A percentile compares a stretch with the other conserved stretches of the same genome.
Evolutionary conservation across 2,329 filamentous ascomycete species (phyloP).

Genomic region (Apiospora malaysiana): DNA sequence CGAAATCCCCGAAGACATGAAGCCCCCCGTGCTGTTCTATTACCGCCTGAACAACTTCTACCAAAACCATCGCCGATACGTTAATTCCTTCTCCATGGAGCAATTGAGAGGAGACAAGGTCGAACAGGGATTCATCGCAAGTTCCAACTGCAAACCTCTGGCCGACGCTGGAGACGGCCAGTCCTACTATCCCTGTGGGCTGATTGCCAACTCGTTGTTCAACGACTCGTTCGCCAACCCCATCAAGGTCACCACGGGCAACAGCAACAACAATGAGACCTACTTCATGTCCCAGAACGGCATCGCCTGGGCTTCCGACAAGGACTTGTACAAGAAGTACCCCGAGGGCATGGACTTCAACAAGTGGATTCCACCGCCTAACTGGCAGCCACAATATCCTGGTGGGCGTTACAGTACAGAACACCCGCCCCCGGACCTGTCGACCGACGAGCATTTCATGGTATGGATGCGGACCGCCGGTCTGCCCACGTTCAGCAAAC

Average conservation of each 20-base stretch:
- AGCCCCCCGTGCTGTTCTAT: slow-evolving; percentile 86
- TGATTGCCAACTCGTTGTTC: slow-evolving; percentile 97
- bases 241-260: slow-evolving; percentile 58
- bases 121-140: slow-evolving; percentile 42
- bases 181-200: slow-evolving; percentile 90
- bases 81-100: slow-evolving; percentile 82
- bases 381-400: slow-evolving; percentile 76
- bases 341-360: slow-evolving; percentile 55
- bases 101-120: slow-evolving; percentile 78
- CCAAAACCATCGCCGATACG: slow-evolving; percentile 97
- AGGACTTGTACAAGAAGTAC: slow-evolving; percentile 71
- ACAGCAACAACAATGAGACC: slow-evolving; percentile 47
- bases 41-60: slow-evolving; percentile 98
- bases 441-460: slow-evolving; percentile 83
- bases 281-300: slow-evolving; percentile 79
- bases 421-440: slow-evolving; percentile 72
- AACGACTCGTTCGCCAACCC: slow-evolving; percentile 86
- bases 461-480: slow-evolving; percentile 99
- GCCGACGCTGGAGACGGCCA: slow-evolving; percentile 55
- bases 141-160: slow-evolving; percentile 70
- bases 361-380: slow-evolving; percentile 76
- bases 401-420: slow-evolving; percentile 70
- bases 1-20: slow-evolving; percentile 77
- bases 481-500: slow-evolving; percentile 91
- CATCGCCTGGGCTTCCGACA: slow-evolving; percentile 89